A percentile compares a stretch with the other conserved stretches of the same genome.
phyloP scores from a whole-genome alignment of 345 rosid genomes.

The Carallia brachiata region DNA sequence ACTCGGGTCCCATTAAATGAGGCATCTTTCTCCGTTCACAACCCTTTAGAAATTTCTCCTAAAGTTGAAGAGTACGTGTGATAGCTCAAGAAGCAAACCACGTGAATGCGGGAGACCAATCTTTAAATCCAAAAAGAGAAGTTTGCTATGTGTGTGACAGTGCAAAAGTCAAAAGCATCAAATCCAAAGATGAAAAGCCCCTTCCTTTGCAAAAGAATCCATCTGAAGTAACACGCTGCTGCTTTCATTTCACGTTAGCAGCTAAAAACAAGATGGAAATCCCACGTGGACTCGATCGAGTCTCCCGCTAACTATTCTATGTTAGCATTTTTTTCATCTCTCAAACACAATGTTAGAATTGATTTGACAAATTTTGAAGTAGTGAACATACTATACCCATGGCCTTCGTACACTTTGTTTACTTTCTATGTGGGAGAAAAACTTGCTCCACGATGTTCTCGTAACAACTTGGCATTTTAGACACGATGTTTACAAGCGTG shows the following conservation, averaged over 20 bases:
- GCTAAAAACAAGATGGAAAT: not conserved
- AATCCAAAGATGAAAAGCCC: constrained; percentile 29
- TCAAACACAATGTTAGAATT: too few species aligned
- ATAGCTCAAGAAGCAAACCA: constrained; percentile 26
- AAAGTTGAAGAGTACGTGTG: constrained; percentile 5
- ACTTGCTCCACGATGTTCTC: too few species aligned
- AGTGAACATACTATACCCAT: not conserved
- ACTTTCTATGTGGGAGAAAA: too few species aligned
- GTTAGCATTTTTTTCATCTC: too few species aligned
- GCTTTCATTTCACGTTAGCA: constrained; percentile 23
- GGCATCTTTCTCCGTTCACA: constrained; percentile 20
- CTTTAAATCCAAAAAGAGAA: constrained; percentile 36
- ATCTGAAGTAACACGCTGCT: not conserved
- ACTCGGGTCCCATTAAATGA: constrained; percentile 18
- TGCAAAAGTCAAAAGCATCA: constrained; percentile 56
- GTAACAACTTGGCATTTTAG: too few species aligned
- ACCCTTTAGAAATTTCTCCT: constrained; percentile 6
- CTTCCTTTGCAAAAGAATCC: constrained; percentile 25
- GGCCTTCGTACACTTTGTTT: constrained; percentile 13
- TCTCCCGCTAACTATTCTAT: too few species aligned
- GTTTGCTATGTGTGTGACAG: constrained; percentile 25
- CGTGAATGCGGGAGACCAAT: constrained; percentile 26
- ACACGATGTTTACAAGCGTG: too few species aligned
- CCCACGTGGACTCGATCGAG: not conserved
- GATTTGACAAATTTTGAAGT: too few species aligned